Percentiles rank a stretch among this genome's conserved stretches.
Conservation (phyloP, 2,329 filamentous ascomycete species). For the Curvularia sp. region DNA sequence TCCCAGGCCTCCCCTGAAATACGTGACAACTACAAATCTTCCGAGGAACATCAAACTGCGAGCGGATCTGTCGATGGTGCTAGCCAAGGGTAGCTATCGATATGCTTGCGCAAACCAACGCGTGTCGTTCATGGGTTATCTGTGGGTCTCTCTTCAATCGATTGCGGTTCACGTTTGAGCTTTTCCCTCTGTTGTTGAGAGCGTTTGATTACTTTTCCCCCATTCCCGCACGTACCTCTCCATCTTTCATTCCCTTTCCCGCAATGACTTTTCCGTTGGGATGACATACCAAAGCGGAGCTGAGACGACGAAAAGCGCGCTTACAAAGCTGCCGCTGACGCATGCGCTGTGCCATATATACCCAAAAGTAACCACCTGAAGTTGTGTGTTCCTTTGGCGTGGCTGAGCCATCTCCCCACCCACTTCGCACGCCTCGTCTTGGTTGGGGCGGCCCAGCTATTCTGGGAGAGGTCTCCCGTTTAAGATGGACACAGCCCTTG, state of each 20-base stretch:
- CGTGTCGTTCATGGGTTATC: slow-evolving; percentile 12
- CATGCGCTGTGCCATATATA: not conserved
- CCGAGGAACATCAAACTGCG: not conserved
- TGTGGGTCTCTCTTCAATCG: slow-evolving; percentile 7
- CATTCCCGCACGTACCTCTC: not conserved
- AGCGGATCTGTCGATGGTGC: not conserved
- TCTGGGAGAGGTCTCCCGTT: not conserved
- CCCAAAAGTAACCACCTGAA: not conserved
- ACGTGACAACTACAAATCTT: not conserved
- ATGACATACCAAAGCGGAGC: not conserved
- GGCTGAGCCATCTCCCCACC: not conserved
- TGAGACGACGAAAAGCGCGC: not conserved
- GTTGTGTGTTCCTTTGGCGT: not conserved
- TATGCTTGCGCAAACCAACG: slow-evolving; percentile 10
- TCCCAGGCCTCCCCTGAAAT: not conserved
- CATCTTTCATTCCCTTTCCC: not conserved
- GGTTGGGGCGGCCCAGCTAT: not conserved
- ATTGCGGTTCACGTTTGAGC: not conserved
- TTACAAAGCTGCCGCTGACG: not conserved
- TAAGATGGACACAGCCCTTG: not conserved
- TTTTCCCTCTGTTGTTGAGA: not conserved
- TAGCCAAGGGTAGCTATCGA: not conserved
- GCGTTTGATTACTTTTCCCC: not conserved
- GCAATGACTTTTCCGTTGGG: not conserved
- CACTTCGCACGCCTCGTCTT: not conserved